Base-by-base conservation (phyloP, 2,329 filamentous ascomycete genomes). In the Hymenoscyphus salicellus region DNA sequence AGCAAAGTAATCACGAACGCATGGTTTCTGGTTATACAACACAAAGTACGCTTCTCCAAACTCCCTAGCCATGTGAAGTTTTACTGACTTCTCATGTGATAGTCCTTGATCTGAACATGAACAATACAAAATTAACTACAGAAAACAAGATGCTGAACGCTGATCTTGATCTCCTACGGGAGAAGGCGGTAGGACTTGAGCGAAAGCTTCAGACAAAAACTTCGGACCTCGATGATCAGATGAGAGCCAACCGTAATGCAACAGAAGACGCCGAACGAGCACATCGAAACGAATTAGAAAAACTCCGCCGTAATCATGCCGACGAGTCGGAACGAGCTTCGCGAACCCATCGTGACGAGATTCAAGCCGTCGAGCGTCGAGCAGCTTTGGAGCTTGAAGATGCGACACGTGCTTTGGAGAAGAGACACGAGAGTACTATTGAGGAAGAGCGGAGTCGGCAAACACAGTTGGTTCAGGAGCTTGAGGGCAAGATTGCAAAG, bases 1-100 rank as follows among this genome's bases (percentile, higher is more conserved):
- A 92, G 62, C 88, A 86, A 71, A 88, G 85, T 63, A 84, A 82
- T 5, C 81, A 92, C 66, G 92, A 94, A 71, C 89, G 95, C 67
- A 85, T 88, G 0, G 82, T 96, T 56, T 86, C 89, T 17, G 72
- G 91, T 10, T 89, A 91, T 69, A 96, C 52, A 56, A 38, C 52
- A 32, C 28, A 38, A 61, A 61, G 60, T 61, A 43, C 8, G 20
- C 55, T 20, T 20, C 3, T 6, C 23, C 11, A 55, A 1, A 16
- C n/a, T 2, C 14, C 16, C 20, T 16, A 2, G 11, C 43, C n/a
- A n/a, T 52, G 16, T 26, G 14, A 33, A 2, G 6, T 33, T 20
- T 23, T n/a, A 49, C 38, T 49, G 46, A 49, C 43, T 33, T n/a
- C 17, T 52, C 8, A 26, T 52, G 8, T 49, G 23, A 52, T 56